A percentile compares a stretch with the other conserved stretches of the same genome.
Conservation (phyloP, 306 rosid genomes). For the Gleditsia sinensis region DNA sequence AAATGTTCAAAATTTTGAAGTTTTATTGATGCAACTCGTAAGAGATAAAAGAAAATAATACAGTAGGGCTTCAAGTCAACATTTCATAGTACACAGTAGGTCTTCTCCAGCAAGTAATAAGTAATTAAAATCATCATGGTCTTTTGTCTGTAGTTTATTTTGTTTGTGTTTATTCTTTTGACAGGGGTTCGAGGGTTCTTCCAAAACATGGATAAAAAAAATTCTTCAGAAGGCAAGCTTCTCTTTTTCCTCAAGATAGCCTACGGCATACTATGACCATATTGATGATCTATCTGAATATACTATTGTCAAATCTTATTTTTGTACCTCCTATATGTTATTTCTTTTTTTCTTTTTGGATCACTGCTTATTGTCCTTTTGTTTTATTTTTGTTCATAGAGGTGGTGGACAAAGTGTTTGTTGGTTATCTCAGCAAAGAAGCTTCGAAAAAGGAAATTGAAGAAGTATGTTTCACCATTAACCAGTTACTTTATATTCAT, state of each 20-base stretch:
- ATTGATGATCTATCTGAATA: slow-evolving; percentile 16
- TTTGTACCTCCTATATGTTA: neutral
- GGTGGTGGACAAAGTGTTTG: slow-evolving; percentile 67
- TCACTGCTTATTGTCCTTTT: slow-evolving; percentile 25
- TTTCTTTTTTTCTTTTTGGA: neutral
- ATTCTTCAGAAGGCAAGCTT: neutral
- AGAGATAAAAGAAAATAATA: neutral
- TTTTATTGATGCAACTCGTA: slow-evolving; percentile 10
- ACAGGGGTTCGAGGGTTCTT: slow-evolving; percentile 7
- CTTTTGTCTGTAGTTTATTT: neutral
- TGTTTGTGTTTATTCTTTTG: neutral
- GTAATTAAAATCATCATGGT: neutral
- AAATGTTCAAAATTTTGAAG: slow-evolving; percentile 15
- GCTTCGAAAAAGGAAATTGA: slow-evolving; percentile 71
- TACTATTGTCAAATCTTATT: neutral
- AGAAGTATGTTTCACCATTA: slow-evolving; percentile 59
- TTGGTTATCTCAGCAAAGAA: slow-evolving; percentile 57
- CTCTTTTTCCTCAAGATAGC: neutral
- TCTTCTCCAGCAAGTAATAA: neutral
- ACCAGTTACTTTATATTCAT: no score
- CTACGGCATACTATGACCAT: neutral
- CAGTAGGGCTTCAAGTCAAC: no score
- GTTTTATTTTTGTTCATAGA: slow-evolving; percentile 47
- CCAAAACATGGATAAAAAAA: slow-evolving; percentile 3
- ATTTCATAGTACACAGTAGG: neutral